Base-by-base conservation (phyloP, 352 stramenopile species). In the Sclerospora graminicola region DNA sequence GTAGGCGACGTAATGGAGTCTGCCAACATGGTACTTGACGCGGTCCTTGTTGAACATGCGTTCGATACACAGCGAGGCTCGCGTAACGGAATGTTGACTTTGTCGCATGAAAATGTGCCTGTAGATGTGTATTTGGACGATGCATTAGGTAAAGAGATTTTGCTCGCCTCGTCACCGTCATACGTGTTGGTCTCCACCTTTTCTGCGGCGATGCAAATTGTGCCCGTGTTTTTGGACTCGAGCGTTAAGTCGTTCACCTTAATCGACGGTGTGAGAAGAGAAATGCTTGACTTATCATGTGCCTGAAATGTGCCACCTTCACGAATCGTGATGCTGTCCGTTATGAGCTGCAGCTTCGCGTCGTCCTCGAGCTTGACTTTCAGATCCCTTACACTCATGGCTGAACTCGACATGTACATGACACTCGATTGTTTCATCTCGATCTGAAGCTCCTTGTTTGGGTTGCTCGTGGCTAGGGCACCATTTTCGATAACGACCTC, bases 141-240 rank as follows among this genome's bases (percentile, higher is more conserved):
- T 1, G 60, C 48, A 16, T 64, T 63, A 21, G 60, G 60, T 45
- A 70, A 52, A 11, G 60, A 70, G 26, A 70, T 62, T 9, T 34
- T 41, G 28, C 56, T 66, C 8, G 33, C 34, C 7, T 33, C 34
- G 14, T 58, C 18, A 8, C 49, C 48, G 14, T 66, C 37, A 23
- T 61, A 57, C 30, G 48, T 54, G 19, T 29, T 44, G 15, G 46
- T 42, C 19, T 45, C 62, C 20, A 66, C 48, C 9, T 48, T 27
- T 18, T 45, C 4, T 10, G 47, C 43, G 23, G 21, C 34, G 37
- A 57, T 49, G 37, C 60, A 69, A 28, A 69, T 57, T 3, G 35
- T 49, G 29, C 44, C 55, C 0, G 60, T 51, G 44, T 45, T 40
- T 10, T 56, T 23, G 5, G 54, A 32, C 0, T 66, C 48, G 6